Base-by-base conservation (phyloP, 805 yeast species). In the Ogataea ramenticola region DNA sequence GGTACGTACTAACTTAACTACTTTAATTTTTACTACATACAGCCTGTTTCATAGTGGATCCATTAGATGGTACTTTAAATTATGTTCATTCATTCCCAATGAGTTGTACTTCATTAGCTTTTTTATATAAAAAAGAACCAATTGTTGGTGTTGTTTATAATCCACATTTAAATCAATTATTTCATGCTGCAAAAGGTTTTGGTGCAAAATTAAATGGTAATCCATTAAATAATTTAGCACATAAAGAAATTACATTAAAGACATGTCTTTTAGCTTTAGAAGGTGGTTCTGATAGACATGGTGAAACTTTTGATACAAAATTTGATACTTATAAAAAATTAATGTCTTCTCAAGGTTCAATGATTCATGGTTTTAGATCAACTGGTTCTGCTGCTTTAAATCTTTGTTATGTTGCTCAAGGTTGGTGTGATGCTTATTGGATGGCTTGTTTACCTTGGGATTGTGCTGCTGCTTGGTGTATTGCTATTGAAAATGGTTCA, bases 341-440 rank as follows among this genome's bases (percentile, higher is more conserved):
- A 34, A 34, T 49, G 26, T n/a, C 21, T 26, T 16, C 39, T 21
- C 69, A 71, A 20, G 81, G 81, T 40, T 82, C 77, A 0, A 74
- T 67, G 56, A 71, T 75, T 32, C 86, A 80, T 52, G 86, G 86
- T 0, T 75, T 75, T 55, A 68, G 86, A 55, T 67, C 77, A 19
- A 60, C 76, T 44, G 86, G 86, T 3, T 76, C 82, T 17, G 84
- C 85, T 0, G 86, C 86, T 6, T 69, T 79, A 72, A 79, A 79
- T 54, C 58, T 77, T 33, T 71, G 80, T 39, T 71, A 73, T 38
- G 77, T 75, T 5, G 83, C 85, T 1, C 65, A 74, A 3, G 86
- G 86, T 6, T 67, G 66, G 45, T 47, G 78, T 24, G 86, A 80
- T 53, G 70, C 77, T 4, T 80, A 80, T 58, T 80, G 85, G 83